Evolutionary conservation across 495 filamentous ascomycete species (phyloP).

Genomic region (Lepraria neglecta): DNA sequence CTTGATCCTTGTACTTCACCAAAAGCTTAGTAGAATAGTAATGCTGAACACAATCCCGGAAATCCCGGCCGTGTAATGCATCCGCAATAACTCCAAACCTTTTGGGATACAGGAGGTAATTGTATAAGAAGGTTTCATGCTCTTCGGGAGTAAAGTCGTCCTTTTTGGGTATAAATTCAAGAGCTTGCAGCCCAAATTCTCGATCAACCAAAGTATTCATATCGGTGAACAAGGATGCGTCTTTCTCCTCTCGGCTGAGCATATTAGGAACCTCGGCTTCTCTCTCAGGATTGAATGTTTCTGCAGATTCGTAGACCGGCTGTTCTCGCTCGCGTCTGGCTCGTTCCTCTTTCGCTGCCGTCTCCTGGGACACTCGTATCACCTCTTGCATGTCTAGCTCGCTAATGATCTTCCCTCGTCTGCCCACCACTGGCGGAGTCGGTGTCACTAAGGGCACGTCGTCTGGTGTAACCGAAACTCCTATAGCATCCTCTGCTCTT

Average conservation of each 20-base stretch:
- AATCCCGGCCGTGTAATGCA: constrained; percentile 62
- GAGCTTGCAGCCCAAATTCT: constrained; percentile 59
- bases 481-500: constrained; percentile 49
- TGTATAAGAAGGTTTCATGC: constrained; percentile 66
- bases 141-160: constrained; percentile 83
- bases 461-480: constrained; percentile 43
- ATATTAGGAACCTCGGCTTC: constrained; percentile 83
- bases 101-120: constrained; percentile 78
- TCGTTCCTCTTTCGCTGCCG: constrained; percentile 63
- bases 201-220: constrained; percentile 63
- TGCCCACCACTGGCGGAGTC: constrained; percentile 38
- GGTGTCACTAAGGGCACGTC: constrained; percentile 33
- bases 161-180: constrained; percentile 65
- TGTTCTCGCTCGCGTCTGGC: constrained; percentile 62
- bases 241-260: constrained; percentile 49
- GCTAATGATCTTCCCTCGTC: constrained; percentile 57
- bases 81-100: constrained; percentile 87
- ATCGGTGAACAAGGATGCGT: constrained; percentile 57
- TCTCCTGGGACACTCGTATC: constrained; percentile 65
- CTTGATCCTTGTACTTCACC: constrained; percentile 72
- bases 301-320: constrained; percentile 55
- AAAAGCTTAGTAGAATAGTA: constrained; percentile 92
- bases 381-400: constrained; percentile 74
- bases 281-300: constrained; percentile 53
- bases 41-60: constrained; percentile 83